phyloP scores from a whole-genome alignment of 2,329 filamentous ascomycete genomes.

The Microdochium bolleyi region DNA sequence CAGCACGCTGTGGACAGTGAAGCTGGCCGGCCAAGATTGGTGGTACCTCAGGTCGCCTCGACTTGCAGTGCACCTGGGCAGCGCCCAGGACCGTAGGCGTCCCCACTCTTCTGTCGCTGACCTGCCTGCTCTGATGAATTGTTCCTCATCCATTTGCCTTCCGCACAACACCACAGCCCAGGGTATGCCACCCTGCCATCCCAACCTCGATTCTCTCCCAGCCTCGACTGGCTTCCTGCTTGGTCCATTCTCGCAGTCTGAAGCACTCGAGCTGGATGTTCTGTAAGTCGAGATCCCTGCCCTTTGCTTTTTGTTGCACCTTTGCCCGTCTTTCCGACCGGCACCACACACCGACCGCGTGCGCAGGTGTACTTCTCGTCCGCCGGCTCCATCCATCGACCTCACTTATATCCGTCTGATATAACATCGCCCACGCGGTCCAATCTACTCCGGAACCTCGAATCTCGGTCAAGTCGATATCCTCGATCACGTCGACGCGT shows the following conservation, averaged over 20 bases:
- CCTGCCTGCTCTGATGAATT: neutral
- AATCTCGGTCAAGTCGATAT: constrained; percentile 14
- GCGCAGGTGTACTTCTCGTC: neutral
- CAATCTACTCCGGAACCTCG: constrained; percentile 13
- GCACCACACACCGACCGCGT: neutral
- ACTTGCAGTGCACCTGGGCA: no score
- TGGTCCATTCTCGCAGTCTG: neutral
- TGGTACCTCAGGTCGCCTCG: no score
- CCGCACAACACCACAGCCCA: neutral
- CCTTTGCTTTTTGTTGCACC: neutral
- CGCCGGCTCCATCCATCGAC: constrained; percentile 1
- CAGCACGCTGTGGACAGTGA: neutral
- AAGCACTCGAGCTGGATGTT: neutral
- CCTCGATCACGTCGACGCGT: constrained; percentile 15
- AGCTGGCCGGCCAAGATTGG: no score
- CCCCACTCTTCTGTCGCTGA: neutral
- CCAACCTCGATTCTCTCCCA: neutral
- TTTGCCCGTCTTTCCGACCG: neutral
- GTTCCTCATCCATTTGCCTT: neutral
- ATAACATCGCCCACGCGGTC: constrained; percentile 14
- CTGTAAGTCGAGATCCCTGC: neutral
- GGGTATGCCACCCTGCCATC: neutral
- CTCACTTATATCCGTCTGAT: constrained; percentile 17
- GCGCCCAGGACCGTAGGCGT: neutral
- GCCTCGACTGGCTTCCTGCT: constrained; percentile 1